Evolutionary conservation across 2,329 filamentous ascomycete genomes (phyloP), one percentile per base, ranked within the genome.

Genomic region (Xenosphaeropsis pyriputrescens): DNA sequence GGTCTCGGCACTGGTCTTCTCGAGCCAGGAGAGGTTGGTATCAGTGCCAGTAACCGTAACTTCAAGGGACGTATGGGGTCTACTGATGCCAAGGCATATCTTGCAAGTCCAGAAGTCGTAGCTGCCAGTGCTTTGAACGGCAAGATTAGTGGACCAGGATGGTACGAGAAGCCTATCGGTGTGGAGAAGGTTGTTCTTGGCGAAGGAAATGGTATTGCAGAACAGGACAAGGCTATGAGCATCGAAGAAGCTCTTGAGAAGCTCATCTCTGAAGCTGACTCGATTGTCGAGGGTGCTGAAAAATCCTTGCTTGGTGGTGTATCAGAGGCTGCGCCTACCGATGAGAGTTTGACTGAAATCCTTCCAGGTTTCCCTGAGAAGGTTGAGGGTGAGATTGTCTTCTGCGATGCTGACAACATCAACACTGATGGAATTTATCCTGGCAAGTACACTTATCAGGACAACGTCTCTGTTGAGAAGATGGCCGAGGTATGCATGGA

Each of bases 361-460:
- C 71, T 89, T 2, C 82, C 85, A 1, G 86, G 86, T 29, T 95
- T 96, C 56, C 86, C 88, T 0, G 80, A 86, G 48, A 77, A 75
- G 44, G 75, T 96, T 12, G 65, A 68, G 7, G 89, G 89, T 16
- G 85, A 95, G 57, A 93, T 96, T 41, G 67, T 93, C 34, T 94
- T 91, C 59, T 84, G 75, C 53, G 84, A 94, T 50, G 75, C 72
- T 1, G 81, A 86, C 55, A 93, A 93, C 60, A 75, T 95, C 55
- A 84, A 91, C 60, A 96, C 89, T 0, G 89, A 96, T 52, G 79
- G 72, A 38, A 94, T 96, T 56, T 96, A 96, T 57, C 82, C 86
- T 0, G 85, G 84, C 4, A 86, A 88, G 54, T 86, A 85, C 57
- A 95, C 88, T 0, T 96, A 96, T 59, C 85, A 93, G 54, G 88